These are phyloP conservation scores for Periconia sp. DNA, from an alignment of 2,329 filamentous ascomycete genomes.

Conservation along the genomic window DNA sequence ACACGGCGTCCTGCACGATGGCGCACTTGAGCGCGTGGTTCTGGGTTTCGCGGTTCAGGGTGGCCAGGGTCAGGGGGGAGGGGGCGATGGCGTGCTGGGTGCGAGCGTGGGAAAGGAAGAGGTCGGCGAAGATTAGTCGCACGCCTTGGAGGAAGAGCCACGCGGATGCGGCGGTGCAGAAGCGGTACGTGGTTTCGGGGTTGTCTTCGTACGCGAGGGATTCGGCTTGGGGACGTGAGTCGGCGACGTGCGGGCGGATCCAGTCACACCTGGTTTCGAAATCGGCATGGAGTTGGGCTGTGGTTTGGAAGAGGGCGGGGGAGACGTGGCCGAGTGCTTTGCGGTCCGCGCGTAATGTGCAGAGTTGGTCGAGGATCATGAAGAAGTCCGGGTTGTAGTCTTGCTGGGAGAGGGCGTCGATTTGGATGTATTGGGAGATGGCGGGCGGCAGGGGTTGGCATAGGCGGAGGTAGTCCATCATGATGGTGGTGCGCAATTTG, in stretches of 20 bases:
- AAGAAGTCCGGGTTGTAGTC: conserved; percentile 12
- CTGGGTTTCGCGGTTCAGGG: conserved; percentile 1
- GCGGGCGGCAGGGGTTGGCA: conserved; percentile 12
- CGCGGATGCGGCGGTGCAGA: conserved; percentile 10
- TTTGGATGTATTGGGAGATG: conserved; percentile 6
- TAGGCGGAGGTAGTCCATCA: conserved; percentile 11
- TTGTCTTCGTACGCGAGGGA: neutral
- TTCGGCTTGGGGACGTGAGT: neutral
- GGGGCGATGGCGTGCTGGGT: neutral
- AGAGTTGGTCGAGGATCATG: conserved; percentile 10
- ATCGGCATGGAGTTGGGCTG: conserved; percentile 2
- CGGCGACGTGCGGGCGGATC: conserved; percentile 1
- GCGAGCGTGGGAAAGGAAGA: conserved; percentile 12
- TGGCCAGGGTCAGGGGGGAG: neutral
- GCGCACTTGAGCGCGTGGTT: conserved; percentile 5
- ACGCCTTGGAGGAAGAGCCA: conserved; percentile 12
- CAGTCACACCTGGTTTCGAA: conserved; percentile 5
- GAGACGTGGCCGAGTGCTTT: conserved; percentile 13
- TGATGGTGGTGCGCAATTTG: neutral
- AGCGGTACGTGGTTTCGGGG: conserved; percentile 8
- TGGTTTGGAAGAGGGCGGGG: conserved; percentile 6
- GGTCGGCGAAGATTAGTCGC: conserved; percentile 10
- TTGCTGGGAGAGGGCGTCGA: conserved; percentile 5
- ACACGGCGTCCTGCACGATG: conserved; percentile 9
- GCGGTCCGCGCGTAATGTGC: conserved; percentile 9